A percentile compares a stretch with the other conserved stretches of the same genome.
Evolutionary conservation across 805 yeast genomes (phyloP).

Genomic region (Metschnikowia rubicola): DNA sequence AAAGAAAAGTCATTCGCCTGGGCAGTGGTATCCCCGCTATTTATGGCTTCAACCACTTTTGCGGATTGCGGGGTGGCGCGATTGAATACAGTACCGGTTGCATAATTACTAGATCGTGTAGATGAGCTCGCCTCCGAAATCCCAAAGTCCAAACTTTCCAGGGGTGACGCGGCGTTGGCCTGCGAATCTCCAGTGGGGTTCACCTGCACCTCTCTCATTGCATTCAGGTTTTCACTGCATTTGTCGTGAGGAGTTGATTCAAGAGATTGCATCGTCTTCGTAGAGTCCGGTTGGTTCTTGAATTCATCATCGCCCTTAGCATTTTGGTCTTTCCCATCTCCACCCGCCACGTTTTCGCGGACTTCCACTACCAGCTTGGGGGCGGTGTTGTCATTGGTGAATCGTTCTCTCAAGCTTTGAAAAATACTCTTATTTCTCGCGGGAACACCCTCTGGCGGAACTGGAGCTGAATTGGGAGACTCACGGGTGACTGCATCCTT

Average conservation of each 20-base stretch:
- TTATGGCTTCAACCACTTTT: too few species aligned
- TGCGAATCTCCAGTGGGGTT: neutral
- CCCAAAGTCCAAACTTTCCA: neutral
- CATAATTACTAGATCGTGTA: neutral
- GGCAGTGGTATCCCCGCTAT: too few species aligned
- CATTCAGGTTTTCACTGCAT: too few species aligned
- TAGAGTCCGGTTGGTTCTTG: too few species aligned
- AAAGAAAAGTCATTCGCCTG: too few species aligned
- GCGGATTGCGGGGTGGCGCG: neutral
- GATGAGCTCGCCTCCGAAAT: neutral
- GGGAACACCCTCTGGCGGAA: constrained; percentile 10
- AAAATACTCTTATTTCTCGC: constrained; percentile 29
- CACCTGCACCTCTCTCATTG: too few species aligned
- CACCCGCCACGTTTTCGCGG: neutral
- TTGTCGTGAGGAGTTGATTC: too few species aligned
- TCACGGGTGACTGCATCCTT: neutral
- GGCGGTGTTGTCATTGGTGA: constrained; percentile 15
- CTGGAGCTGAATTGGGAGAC: neutral
- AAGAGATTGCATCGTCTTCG: too few species aligned
- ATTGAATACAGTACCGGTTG: neutral
- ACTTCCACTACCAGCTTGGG: neutral
- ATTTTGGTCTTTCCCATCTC: neutral
- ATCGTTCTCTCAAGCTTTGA: constrained; percentile 32
- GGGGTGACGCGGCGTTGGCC: neutral
- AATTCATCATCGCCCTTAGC: neutral